phyloP scores from a whole-genome alignment of 2,329 filamentous ascomycete genomes.

The Bertia moriformis region DNA sequence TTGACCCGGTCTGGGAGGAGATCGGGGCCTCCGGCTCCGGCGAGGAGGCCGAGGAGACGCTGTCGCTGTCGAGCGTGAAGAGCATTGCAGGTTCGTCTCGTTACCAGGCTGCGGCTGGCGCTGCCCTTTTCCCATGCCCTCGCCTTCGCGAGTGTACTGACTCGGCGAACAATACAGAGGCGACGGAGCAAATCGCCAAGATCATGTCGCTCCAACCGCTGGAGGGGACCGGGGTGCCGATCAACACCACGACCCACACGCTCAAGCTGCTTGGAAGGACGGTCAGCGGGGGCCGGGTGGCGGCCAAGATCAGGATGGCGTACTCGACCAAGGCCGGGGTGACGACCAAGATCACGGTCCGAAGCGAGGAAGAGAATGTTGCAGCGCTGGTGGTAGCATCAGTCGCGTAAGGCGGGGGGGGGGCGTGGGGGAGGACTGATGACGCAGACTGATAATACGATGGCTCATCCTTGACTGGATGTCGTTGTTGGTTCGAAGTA shows the following conservation, averaged over 20 bases:
- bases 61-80: conserved; percentile 77
- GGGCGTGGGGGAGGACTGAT: too few species aligned
- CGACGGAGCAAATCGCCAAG: conserved; percentile 78
- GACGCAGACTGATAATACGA: too few species aligned
- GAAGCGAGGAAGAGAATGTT: conserved; percentile 85
- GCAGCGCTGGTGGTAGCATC: conserved; percentile 72
- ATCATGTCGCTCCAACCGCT: conserved; percentile 81
- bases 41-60: conserved; percentile 82
- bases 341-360: conserved; percentile 84
- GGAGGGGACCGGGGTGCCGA: conserved; percentile 80
- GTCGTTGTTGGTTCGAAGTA: too few species aligned
- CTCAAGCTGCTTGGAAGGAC: conserved; percentile 95
- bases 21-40: conserved; percentile 72
- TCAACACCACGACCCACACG: conserved; percentile 80
- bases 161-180: conserved; percentile 39
- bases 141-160: conserved; percentile 2
- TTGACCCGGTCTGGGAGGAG: conserved; percentile 90
- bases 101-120: neutral
- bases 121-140: conserved; percentile 1
- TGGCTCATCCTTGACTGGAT: too few species aligned
- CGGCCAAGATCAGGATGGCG: conserved; percentile 79
- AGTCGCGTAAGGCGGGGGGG: conserved; percentile 49
- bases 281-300: conserved; percentile 75
- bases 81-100: conserved; percentile 64
- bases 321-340: conserved; percentile 85